Evolutionary conservation across 257 asterid species (phyloP).

Genomic region (Prunella vulgaris): DNA sequence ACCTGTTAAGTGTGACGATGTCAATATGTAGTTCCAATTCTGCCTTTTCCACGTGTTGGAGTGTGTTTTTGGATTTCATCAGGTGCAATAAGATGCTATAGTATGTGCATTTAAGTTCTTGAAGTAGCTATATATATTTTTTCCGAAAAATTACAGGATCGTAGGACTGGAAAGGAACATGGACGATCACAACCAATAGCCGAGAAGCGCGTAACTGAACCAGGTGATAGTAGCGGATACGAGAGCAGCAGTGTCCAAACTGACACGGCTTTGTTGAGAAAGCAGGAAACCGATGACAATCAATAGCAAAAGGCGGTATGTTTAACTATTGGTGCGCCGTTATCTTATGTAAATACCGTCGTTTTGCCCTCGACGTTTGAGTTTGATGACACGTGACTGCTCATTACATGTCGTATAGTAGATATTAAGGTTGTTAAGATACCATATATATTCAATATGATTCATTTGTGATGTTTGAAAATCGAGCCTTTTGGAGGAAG

Average conservation of each 20-base stretch:
- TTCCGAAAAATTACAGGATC: constrained; percentile 41
- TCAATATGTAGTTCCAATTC: not conserved
- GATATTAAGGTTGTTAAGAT: constrained; percentile 11
- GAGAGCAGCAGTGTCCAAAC: constrained; percentile 77
- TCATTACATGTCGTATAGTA: constrained; percentile 21
- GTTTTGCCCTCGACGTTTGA: constrained; percentile 23
- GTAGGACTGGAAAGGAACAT: constrained; percentile 48
- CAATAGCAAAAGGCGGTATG: constrained; percentile 22
- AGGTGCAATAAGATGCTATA: not conserved
- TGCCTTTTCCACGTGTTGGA: too few relatives aligned
- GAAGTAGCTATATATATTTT: not conserved
- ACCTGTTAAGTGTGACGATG: not conserved
- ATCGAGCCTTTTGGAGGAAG: not conserved
- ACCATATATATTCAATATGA: constrained; percentile 2
- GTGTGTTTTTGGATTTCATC: too few relatives aligned
- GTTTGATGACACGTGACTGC: constrained; percentile 7
- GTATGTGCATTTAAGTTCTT: not conserved
- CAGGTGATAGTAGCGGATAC: constrained; percentile 85
- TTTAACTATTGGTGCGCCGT: constrained; percentile 10
- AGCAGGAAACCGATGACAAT: constrained; percentile 63
- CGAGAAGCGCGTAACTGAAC: constrained; percentile 51
- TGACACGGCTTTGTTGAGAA: constrained; percentile 45
- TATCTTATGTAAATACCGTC: constrained; percentile 42
- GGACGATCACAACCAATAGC: constrained; percentile 29
- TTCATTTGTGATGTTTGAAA: constrained; percentile 31